Conservation (phyloP, 441 rosid species). For the Flueggea neowawraea region DNA sequence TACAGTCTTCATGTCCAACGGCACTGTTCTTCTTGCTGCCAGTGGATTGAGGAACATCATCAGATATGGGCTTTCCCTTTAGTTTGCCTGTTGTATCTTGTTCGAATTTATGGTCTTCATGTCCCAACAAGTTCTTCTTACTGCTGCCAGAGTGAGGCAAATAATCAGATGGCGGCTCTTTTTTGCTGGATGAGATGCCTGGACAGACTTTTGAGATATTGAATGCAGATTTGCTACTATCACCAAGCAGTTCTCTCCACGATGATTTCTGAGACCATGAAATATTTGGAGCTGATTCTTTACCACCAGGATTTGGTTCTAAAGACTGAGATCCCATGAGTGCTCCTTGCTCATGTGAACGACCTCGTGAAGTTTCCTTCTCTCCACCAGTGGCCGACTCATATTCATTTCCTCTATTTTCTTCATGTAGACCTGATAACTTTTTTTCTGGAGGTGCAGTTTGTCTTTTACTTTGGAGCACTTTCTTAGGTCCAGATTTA, state of each 20-base stretch:
- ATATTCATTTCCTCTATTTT: conserved; percentile 23
- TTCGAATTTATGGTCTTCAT: background rate
- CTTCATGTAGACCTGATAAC: conserved; percentile 24
- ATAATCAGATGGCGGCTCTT: conserved; percentile 5
- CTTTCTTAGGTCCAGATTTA: conserved; percentile 16
- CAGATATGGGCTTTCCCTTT: background rate
- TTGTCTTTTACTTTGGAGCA: conserved; percentile 22
- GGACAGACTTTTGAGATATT: conserved; percentile 47
- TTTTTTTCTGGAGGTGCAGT: conserved; percentile 26
- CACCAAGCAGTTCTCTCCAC: conserved; percentile 64
- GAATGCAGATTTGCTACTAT: conserved; percentile 30
- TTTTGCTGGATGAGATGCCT: conserved; percentile 21
- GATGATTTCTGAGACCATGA: conserved; percentile 71
- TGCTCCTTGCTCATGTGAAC: conserved; percentile 8
- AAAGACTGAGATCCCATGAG: conserved; percentile 15
- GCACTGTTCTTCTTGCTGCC: conserved; percentile 15
- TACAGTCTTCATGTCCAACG: background rate
- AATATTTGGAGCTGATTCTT: conserved; percentile 21
- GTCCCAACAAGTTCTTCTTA: background rate
- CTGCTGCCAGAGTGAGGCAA: background rate
- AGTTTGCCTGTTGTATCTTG: background rate
- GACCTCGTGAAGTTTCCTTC: conserved; percentile 18
- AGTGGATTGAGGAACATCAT: conserved; percentile 12
- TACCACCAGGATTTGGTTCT: conserved; percentile 21
- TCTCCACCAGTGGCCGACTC: conserved; percentile 17